phyloP scores from a whole-genome alignment of 768 basidiomycete genomes.

The Exsudoporus frostii region DNA sequence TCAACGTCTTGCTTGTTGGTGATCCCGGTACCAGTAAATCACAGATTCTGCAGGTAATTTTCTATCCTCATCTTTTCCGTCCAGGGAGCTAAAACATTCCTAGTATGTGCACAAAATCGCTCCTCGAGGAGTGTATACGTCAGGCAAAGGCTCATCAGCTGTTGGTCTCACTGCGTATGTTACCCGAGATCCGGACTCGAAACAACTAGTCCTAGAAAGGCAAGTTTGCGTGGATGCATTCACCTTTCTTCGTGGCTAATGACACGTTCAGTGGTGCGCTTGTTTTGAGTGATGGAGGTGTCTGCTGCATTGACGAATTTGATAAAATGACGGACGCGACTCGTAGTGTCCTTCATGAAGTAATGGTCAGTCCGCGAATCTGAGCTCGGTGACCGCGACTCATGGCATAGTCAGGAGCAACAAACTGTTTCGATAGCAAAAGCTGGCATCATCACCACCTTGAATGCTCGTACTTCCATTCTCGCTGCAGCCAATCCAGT shows the following conservation, averaged over 20 bases:
- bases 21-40: constrained; percentile 97
- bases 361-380: constrained; percentile 64
- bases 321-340: constrained; percentile 99
- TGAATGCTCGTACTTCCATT: constrained; percentile 98
- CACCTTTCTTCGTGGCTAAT: constrained; percentile 2
- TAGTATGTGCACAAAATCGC: constrained; percentile 99
- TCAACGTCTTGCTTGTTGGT: constrained; percentile 95
- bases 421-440: constrained; percentile 99
- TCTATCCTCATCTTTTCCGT: neutral
- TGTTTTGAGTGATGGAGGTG: constrained; percentile 92
- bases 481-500: constrained; percentile 97
- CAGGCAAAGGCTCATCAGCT: constrained; percentile 96
- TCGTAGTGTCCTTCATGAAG: constrained; percentile 97
- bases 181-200: constrained; percentile 96
- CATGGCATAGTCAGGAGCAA: constrained; percentile 71
- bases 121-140: constrained; percentile 95
- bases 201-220: constrained; percentile 97
- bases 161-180: constrained; percentile 99
- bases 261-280: constrained; percentile 70
- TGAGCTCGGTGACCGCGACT: neutral
- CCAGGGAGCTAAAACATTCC: neutral
- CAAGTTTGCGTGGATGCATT: constrained; percentile 26
- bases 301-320: constrained; percentile 98
- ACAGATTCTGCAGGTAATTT: constrained; percentile 82
- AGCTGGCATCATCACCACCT: constrained; percentile 96